Evolutionary conservation across 768 basidiomycete species (phyloP).

Genomic region (Mycena galericulata): DNA sequence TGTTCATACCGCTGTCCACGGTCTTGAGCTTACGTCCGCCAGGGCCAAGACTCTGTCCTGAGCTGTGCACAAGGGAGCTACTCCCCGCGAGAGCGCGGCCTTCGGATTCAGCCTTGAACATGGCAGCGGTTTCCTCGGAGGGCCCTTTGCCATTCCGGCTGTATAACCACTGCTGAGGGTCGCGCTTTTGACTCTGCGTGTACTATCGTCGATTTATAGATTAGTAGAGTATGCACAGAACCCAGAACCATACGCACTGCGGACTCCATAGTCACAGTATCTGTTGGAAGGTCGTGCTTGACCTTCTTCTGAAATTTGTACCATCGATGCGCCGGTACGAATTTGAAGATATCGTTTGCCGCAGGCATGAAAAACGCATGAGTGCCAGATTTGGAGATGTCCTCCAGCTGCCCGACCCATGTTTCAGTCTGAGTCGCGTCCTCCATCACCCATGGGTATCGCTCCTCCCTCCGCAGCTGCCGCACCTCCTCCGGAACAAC

Average conservation of each 20-base stretch:
- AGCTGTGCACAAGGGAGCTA: slow-evolving; percentile 60
- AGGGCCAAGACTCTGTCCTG: slow-evolving; percentile 72
- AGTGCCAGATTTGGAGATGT: slow-evolving; percentile 74
- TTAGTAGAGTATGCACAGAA: slow-evolving; percentile 33
- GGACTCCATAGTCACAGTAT: slow-evolving; percentile 75
- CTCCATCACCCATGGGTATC: slow-evolving; percentile 94
- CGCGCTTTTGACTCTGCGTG: slow-evolving; percentile 77
- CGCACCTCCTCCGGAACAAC: slow-evolving; percentile 82
- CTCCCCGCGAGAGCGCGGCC: slow-evolving; percentile 55
- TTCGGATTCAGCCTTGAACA: slow-evolving; percentile 76
- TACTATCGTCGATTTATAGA: slow-evolving; percentile 46
- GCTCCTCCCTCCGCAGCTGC: slow-evolving; percentile 85
- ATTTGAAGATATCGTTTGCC: slow-evolving; percentile 85
- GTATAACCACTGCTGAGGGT: slow-evolving; percentile 80
- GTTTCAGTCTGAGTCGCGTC: slow-evolving; percentile 76
- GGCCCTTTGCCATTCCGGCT: slow-evolving; percentile 69
- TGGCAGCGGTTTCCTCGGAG: slow-evolving; percentile 72
- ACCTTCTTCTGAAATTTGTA: slow-evolving; percentile 93
- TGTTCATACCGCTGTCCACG: slow-evolving; percentile 74
- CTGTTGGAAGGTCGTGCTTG: slow-evolving; percentile 76
- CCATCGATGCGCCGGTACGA: slow-evolving; percentile 90
- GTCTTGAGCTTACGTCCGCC: slow-evolving; percentile 75
- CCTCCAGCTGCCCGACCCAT: slow-evolving; percentile 89
- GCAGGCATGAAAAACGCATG: slow-evolving; percentile 89
- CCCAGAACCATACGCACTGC: slow-evolving; percentile 54